phyloP scores from a whole-genome alignment of 2,329 filamentous ascomycete genomes.

The Cadophora gregata region DNA sequence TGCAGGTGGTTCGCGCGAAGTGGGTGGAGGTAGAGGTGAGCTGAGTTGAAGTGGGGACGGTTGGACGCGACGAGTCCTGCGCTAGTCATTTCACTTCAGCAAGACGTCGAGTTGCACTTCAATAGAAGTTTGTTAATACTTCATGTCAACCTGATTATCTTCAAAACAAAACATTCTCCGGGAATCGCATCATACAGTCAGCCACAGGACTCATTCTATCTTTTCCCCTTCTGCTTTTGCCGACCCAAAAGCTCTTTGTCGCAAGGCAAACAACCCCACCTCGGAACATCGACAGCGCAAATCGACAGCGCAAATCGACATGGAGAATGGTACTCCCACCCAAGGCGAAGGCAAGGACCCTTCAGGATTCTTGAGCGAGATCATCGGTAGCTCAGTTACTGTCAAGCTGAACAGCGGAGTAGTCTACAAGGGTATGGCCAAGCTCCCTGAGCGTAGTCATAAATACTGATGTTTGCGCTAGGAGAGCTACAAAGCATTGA shows the following conservation, averaged over 20 bases:
- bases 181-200: not conserved
- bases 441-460: not conserved
- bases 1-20: not conserved
- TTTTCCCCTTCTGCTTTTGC: no score
- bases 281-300: constrained; percentile 1
- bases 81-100: constrained; percentile 6
- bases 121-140: not conserved
- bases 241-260: constrained; percentile 6
- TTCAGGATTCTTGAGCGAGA: constrained; percentile 89
- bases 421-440: constrained; percentile 83
- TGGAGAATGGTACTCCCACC: constrained; percentile 72
- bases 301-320: constrained; percentile 55
- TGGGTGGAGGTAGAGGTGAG: not conserved
- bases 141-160: not conserved
- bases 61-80: constrained; percentile 13
- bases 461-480: constrained; percentile 47
- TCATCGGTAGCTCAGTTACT: constrained; percentile 91
- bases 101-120: not conserved
- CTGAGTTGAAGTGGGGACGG: constrained; percentile 12
- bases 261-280: constrained; percentile 17
- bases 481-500: constrained; percentile 96
- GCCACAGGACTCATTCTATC: not conserved
- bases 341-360: constrained; percentile 85
- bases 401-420: constrained; percentile 99
- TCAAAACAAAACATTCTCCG: not conserved